Base-by-base conservation (phyloP, 2,329 filamentous ascomycete genomes). In the Pseudogymnoascus sp. region DNA sequence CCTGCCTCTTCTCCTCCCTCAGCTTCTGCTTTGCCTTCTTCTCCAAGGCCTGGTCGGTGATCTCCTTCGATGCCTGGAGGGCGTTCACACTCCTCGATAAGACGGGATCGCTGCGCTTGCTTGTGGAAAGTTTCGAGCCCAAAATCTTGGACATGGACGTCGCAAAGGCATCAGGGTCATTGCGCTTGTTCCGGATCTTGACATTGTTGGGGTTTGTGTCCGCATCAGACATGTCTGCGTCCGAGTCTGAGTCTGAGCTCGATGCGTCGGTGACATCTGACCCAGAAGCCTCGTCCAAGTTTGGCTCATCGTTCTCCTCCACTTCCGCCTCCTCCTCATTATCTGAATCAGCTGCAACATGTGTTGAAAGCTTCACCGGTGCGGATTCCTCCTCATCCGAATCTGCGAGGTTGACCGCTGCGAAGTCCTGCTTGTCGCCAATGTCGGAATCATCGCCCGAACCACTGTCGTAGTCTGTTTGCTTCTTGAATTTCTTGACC, bases 111-210 rank as follows among this genome's bases (percentile, higher is more conserved):
- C 86, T 81, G 22, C 92, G 88, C 71, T 91, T 91, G 32, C 88
- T 83, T 6, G 84, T 85, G 1, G 91, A 88, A 8, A 97, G 81
- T 76, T 97, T 97, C 58, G 91, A 93, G 61, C 86, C 86, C 47
- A 99, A 81, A 72, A 99, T 97, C 74, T 94, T 96, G 67, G 89
- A 88, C 69, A 99, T 91, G 58, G 91, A 96, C 1, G 88, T 96
- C 22, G 93, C 90, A 74, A 99, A 97, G 59, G 90, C 91, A 65
- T 82, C 79, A 2, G 94, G 92, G 74, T 99, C 93, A 75, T 96
- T 96, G 71, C 92, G 88, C 76, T 97, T 97, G 69, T 85, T 88
- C 37, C 70, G 70, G 65, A 76, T 73, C 41, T 72, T 70, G 58
- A 76, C 75, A 62, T 70, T 72, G 54, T 74, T 74, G 58, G 74